These are phyloP conservation scores for Aspergillus jensenii DNA, from an alignment of 2,329 filamentous ascomycete species.

Conservation along the genomic window DNA sequence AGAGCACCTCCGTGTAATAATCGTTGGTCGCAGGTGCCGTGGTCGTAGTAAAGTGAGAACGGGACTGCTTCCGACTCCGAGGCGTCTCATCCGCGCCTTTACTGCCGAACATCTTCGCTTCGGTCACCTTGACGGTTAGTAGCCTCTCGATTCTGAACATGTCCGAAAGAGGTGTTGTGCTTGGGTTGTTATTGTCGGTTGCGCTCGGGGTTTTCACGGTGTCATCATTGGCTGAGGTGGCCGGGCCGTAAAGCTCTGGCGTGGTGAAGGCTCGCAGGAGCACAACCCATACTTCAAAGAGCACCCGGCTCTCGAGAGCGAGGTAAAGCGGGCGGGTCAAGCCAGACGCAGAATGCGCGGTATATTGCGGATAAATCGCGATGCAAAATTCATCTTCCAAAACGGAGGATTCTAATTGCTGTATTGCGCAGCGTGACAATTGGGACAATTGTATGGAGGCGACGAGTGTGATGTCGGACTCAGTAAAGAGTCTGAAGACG, in stretches of 20 bases:
- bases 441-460: slow-evolving; percentile 85
- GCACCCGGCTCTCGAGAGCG: slow-evolving; percentile 77
- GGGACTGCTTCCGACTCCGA: slow-evolving; percentile 35
- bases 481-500: slow-evolving; percentile 85
- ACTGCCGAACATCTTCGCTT: slow-evolving; percentile 55
- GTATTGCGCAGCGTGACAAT: slow-evolving; percentile 83
- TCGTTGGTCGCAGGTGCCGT: slow-evolving; percentile 35
- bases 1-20: slow-evolving; percentile 50
- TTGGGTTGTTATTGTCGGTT: slow-evolving; percentile 25
- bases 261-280: slow-evolving; percentile 86
- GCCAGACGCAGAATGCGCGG: slow-evolving; percentile 68
- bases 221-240: slow-evolving; percentile 44
- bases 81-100: slow-evolving; percentile 32
- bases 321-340: slow-evolving; percentile 88
- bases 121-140: slow-evolving; percentile 59
- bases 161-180: slow-evolving; percentile 47
- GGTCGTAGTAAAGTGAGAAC: slow-evolving; percentile 28
- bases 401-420: slow-evolving; percentile 85
- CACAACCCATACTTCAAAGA: slow-evolving; percentile 98
- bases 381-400: slow-evolving; percentile 92
- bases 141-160: slow-evolving; percentile 68
- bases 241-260: slow-evolving; percentile 82
- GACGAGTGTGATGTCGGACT: slow-evolving; percentile 77
- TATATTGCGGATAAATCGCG: slow-evolving; percentile 92
- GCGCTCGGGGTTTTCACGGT: slow-evolving; percentile 34